Evolutionary conservation across 2,329 filamentous ascomycete genomes (phyloP).

Genomic region (Pseudomassariella vexata): DNA sequence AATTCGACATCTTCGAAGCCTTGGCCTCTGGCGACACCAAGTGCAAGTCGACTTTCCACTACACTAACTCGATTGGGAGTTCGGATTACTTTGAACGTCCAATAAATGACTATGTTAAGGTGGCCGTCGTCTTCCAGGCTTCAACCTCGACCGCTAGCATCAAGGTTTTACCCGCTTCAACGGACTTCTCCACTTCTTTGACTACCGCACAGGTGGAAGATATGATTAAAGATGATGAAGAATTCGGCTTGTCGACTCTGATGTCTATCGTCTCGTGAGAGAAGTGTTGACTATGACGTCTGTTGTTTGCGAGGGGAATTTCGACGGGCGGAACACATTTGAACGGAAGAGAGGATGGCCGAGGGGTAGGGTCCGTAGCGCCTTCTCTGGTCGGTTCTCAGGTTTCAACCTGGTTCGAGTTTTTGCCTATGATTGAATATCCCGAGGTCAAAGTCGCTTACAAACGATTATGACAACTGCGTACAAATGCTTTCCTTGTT

Average conservation of each 20-base stretch:
- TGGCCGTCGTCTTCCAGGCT: constrained; percentile 56
- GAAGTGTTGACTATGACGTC: no score
- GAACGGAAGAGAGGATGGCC: no score
- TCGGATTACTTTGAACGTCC: constrained; percentile 70
- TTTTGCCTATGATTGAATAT: no score
- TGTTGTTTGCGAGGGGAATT: no score
- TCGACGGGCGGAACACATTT: no score
- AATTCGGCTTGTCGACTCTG: constrained; percentile 19
- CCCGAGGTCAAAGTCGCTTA: no score
- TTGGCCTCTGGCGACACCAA: constrained; percentile 58
- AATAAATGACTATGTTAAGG: constrained; percentile 50
- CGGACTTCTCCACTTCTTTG: constrained; percentile 34
- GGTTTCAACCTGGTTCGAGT: no score
- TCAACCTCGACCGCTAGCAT: constrained; percentile 47
- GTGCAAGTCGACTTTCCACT: constrained; percentile 67
- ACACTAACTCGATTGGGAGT: constrained; percentile 56
- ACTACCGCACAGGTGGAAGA: constrained; percentile 29
- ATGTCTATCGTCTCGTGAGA: constrained; percentile 18
- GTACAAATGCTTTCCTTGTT: no score
- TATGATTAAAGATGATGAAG: constrained; percentile 19
- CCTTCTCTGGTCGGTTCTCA: no score
- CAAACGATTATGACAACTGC: no score
- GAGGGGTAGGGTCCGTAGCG: no score
- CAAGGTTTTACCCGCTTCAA: constrained; percentile 40
- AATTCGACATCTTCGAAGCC: constrained; percentile 71